Conservation (phyloP, 2,329 filamentous ascomycete species). For the Scortechinia acanthostroma region DNA sequence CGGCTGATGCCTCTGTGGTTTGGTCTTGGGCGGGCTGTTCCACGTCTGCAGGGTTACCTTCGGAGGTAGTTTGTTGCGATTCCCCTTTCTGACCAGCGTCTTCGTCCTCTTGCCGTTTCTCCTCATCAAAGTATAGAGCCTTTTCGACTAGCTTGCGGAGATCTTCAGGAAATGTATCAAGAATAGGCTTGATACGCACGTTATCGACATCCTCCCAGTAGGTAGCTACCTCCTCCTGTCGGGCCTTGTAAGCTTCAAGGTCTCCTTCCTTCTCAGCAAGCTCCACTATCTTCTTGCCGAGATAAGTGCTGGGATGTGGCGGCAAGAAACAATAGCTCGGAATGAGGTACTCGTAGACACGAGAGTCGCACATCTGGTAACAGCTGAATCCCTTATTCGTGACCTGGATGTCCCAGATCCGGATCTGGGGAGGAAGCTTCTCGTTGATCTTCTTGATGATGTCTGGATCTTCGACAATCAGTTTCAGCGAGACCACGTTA, state of each 20-base stretch:
- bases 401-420: conserved; percentile 86
- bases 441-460: conserved; percentile 88
- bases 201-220: conserved; percentile 84
- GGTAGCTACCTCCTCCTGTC: conserved; percentile 69
- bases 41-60: too few species aligned
- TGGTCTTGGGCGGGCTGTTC: not conserved
- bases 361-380: conserved; percentile 88
- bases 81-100: conserved; percentile 4
- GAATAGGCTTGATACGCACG: conserved; percentile 67
- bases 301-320: conserved; percentile 78
- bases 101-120: not conserved
- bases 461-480: conserved; percentile 87
- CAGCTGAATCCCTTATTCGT: conserved; percentile 89
- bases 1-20: not conserved
- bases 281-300: conserved; percentile 78
- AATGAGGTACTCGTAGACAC: conserved; percentile 96
- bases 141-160: conserved; percentile 55
- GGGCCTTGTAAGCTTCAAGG: conserved; percentile 57
- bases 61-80: not conserved
- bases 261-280: conserved; percentile 68
- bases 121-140: conserved; percentile 40
- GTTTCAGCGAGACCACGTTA: conserved; percentile 88
- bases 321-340: conserved; percentile 88
- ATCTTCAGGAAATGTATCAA: conserved; percentile 54
- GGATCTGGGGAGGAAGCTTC: conserved; percentile 77